Base-by-base conservation (phyloP, 176 grass and related monocot genomes). In the Avena atlantica region DNA sequence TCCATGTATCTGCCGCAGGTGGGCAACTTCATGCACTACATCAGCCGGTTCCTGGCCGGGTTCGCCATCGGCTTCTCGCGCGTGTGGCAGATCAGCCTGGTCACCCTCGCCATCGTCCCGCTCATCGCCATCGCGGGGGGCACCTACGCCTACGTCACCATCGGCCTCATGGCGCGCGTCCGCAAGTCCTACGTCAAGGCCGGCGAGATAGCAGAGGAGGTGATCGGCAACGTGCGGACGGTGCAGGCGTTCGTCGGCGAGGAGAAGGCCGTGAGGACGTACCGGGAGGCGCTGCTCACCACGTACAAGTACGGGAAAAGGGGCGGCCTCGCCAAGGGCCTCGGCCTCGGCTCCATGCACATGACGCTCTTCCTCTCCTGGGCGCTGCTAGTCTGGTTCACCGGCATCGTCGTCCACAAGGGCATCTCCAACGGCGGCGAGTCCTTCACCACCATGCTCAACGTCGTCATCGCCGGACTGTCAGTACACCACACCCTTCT, bases 21-120 rank as follows among this genome's bases (percentile, higher is more conserved):
- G 63, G 97, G 94, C 60, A 96, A 94, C 90, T 93, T 94, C 94
- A 93, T 98, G 97, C 97, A 98, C 93, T 98, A 94, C 89, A 98
- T 98, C 78, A 94, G 94, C 90, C 89, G 97, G 55, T 98, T 98
- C 85, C 78, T 96, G 9, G 92, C 88, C 40, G 97, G 97, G 20
- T 96, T 94, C 45, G 97, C 97, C 72, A 93, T 98, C 84, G 97
- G 97, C 55, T 98, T 98, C 86, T 84, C 90, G 36, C 84, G 86
- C 13, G 92, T 98, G 60, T 96, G 97, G 97, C 97, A 98, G 89
- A 94, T 98, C 90, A 98, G 97, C 81, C 87, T 96, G 1, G 97
- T 98, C 27, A 98, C 97, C 25, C 90, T 98, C 17, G 95, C 97
- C 76, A 96, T 98, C 70, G 97, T 98, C 0, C 97, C 97, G 19